Percentiles rank a stretch among this genome's conserved stretches.
Evolutionary conservation across 2,329 filamentous ascomycete species (phyloP).

Genomic region (Metarhizium guizhouense): DNA sequence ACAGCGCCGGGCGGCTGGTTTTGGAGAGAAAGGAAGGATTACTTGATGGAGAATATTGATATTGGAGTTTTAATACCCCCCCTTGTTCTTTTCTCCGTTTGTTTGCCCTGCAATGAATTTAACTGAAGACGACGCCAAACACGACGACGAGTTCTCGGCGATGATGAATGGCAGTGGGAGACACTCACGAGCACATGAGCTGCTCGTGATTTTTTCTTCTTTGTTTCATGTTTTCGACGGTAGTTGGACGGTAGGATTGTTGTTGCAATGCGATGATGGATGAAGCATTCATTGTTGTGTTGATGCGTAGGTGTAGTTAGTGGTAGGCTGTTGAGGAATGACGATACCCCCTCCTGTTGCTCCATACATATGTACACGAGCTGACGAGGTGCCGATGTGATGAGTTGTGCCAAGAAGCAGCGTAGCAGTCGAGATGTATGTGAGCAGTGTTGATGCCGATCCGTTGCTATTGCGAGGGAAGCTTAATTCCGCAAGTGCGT

Average conservation of each 20-base stretch:
- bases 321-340: not conserved
- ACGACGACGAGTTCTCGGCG: not conserved
- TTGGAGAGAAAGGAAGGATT: not conserved
- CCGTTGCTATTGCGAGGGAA: not conserved
- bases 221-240: not conserved
- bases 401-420: not conserved
- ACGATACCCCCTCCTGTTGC: conserved; percentile 6
- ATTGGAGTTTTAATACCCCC: conserved; percentile 6
- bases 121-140: not conserved
- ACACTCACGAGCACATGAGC: not conserved
- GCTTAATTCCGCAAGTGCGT: not conserved
- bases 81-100: not conserved
- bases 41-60: not conserved
- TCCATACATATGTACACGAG: not conserved
- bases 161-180: not conserved
- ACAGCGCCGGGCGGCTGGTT: not conserved
- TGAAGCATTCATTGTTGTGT: not conserved
- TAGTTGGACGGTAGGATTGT: not conserved
- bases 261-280: not conserved
- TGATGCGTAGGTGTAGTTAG: not conserved
- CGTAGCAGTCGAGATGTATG: not conserved
- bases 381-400: not conserved
- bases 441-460: not conserved
- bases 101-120: not conserved
- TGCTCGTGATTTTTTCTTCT: not conserved